Evolutionary conservation across 129 eudicot species (phyloP).

Genomic region (Daucus carota): DH1_v3.0 NC_030388.2:15237001-15237500

Average conservation of each 20-base stretch:
- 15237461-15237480: not conserved
- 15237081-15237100: no score
- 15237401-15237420: not conserved
- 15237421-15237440: not conserved
- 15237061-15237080: not conserved
- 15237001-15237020: not conserved
- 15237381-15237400: not conserved
- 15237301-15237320: slow-evolving; percentile 2
- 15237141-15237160: not conserved
- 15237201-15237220: slow-evolving; percentile 63
- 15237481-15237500: not conserved
- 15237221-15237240: slow-evolving; percentile 53
- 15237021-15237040: not conserved
- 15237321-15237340: not conserved
- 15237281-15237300: slow-evolving; percentile 97
- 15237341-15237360: not conserved
- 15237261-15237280: slow-evolving; percentile 74
- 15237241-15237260: slow-evolving; percentile 67
- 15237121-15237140: not conserved
- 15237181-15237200: slow-evolving; percentile 89
- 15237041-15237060: not conserved
- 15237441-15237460: not conserved
- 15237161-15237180: slow-evolving; percentile 89
- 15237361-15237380: not conserved
- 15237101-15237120: no score